These are phyloP conservation scores for Aegilops longissima DNA, from an alignment of 176 grass and related monocot species.

Conservation along the genomic window DNA sequence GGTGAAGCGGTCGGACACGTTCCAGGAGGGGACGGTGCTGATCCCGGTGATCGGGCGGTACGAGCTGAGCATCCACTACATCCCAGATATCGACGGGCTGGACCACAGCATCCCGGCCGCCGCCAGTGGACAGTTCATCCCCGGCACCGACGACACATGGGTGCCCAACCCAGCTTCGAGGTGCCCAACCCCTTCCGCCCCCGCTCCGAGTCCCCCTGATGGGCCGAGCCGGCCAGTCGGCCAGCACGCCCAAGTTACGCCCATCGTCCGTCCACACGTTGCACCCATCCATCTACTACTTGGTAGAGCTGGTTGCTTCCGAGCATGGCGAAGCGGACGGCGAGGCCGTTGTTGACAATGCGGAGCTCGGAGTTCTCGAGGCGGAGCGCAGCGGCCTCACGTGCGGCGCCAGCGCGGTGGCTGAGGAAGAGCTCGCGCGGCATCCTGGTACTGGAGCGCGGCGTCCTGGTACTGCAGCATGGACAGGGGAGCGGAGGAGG, in stretches of 20 bases:
- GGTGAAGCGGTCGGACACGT: conserved; percentile 33
- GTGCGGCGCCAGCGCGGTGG: too few species aligned
- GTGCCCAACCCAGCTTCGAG: conserved; percentile 85
- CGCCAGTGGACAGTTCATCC: conserved; percentile 42
- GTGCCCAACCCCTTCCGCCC: conserved; percentile 71
- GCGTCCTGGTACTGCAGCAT: too few species aligned
- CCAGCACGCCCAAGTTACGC: neutral
- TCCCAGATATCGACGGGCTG: conserved; percentile 44
- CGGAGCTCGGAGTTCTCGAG: too few species aligned
- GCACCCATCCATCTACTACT: neutral
- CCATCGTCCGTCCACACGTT: neutral
- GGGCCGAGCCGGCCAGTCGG: neutral
- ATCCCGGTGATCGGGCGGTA: conserved; percentile 64
- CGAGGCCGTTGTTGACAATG: too few species aligned
- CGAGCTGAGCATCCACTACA: conserved; percentile 33
- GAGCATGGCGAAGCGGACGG: too few species aligned
- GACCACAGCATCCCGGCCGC: conserved; percentile 87
- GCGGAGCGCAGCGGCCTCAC: too few species aligned
- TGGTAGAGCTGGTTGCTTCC: neutral
- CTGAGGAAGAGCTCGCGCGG: too few species aligned
- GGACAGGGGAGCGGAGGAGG: too few species aligned
- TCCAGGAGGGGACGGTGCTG: conserved; percentile 48
- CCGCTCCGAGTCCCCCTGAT: conserved; percentile 34
- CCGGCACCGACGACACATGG: conserved; percentile 77
- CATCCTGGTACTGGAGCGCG: too few species aligned